phyloP scores from a whole-genome alignment of 2,329 filamentous ascomycete species.

The Colletotrichum godetiae region DNA sequence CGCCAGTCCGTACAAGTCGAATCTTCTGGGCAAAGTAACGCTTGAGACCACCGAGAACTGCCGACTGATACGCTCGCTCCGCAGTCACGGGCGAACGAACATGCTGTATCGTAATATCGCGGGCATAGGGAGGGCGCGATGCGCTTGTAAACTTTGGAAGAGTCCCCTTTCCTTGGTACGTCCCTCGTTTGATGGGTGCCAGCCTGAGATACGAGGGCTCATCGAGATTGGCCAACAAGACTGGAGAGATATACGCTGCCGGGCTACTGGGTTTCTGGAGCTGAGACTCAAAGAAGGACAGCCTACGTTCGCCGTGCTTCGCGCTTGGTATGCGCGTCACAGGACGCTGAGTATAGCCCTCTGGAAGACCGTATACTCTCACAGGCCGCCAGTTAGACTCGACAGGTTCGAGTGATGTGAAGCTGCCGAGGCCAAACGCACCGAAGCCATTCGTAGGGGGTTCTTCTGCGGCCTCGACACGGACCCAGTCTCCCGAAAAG shows the following conservation, averaged over 20 bases:
- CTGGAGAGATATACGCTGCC: slow-evolving; percentile 81
- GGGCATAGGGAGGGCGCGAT: slow-evolving; percentile 68
- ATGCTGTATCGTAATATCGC: slow-evolving; percentile 88
- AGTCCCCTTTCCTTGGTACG: slow-evolving; percentile 61
- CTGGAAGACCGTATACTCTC: slow-evolving; percentile 89
- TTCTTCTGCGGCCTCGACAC: slow-evolving; percentile 81
- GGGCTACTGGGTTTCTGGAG: slow-evolving; percentile 69
- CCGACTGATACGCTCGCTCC: slow-evolving; percentile 85
- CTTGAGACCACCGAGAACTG: slow-evolving; percentile 87
- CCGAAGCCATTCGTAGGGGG: slow-evolving; percentile 76
- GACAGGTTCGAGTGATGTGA: slow-evolving; percentile 69
- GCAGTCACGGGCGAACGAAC: slow-evolving; percentile 90
- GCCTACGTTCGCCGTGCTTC: slow-evolving; percentile 60
- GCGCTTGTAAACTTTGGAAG: slow-evolving; percentile 67
- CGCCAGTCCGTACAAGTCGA: slow-evolving; percentile 85
- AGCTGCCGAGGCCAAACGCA: slow-evolving; percentile 75
- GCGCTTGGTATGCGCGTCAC: slow-evolving; percentile 71
- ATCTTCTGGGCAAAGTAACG: slow-evolving; percentile 86
- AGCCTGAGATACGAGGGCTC: slow-evolving; percentile 83
- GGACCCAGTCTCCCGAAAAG: slow-evolving; percentile 98
- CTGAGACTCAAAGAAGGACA: slow-evolving; percentile 77
- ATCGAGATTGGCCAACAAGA: slow-evolving; percentile 88
- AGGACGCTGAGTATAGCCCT: slow-evolving; percentile 72
- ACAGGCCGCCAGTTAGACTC: slow-evolving; percentile 81
- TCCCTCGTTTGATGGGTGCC: slow-evolving; percentile 71